phyloP scores from a whole-genome alignment of 2,329 filamentous ascomycete species.

The Sporothrix euskadiensis region DNA sequence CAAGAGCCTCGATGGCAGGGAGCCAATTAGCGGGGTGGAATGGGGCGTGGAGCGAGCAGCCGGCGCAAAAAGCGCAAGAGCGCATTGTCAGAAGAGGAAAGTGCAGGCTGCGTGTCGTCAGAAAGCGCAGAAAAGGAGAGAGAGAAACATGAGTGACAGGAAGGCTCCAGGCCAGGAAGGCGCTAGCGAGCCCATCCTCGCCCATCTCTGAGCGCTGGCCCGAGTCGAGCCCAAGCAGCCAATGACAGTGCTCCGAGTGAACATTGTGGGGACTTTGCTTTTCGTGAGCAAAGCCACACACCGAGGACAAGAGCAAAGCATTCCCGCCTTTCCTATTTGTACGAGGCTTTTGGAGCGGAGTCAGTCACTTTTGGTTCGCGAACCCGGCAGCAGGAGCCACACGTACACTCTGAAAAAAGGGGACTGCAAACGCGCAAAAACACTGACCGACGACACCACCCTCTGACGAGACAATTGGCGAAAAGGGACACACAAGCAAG shows the following conservation, averaged over 20 bases:
- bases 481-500: neutral
- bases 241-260: constrained; percentile 1
- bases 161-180: neutral
- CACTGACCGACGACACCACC: neutral
- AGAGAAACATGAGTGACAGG: neutral
- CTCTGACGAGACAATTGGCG: neutral
- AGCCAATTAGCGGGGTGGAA: constrained; percentile 13
- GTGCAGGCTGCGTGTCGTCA: neutral
- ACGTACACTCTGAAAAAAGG: neutral
- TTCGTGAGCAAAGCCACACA: neutral
- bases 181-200: neutral
- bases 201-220: neutral
- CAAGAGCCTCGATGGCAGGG: neutral
- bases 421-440: neutral
- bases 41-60: neutral
- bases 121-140: neutral
- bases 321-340: constrained; percentile 1
- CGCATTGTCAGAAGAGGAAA: constrained; percentile 4
- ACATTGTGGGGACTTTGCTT: neutral
- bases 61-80: neutral
- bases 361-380: neutral
- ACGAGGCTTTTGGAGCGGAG: constrained; percentile 23
- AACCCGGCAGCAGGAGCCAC: neutral
- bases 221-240: neutral
- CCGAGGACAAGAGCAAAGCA: constrained; percentile 8